Evolutionary conservation across 2,329 filamentous ascomycete species (phyloP).

Genomic region (Blastomyces gilchristii): DNA sequence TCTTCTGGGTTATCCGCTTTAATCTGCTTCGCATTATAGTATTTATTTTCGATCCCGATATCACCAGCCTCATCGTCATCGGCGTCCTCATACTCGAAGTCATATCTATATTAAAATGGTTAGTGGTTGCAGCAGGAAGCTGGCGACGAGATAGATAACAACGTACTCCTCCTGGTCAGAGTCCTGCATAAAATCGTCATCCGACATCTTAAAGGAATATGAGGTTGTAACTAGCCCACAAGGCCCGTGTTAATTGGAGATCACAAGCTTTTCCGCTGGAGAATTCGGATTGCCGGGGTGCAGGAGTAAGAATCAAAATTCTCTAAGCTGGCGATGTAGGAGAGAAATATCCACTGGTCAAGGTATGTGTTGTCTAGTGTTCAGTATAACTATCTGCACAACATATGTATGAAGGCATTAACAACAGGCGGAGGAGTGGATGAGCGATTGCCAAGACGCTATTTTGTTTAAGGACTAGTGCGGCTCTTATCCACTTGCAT

Average conservation of each 20-base stretch:
- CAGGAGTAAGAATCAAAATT: background rate
- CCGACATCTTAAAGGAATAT: conserved; percentile 50
- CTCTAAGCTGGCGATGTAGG: background rate
- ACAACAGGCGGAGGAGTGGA: background rate
- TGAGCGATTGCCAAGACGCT: background rate
- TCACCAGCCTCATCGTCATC: conserved; percentile 81
- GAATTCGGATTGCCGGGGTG: too few relatives aligned
- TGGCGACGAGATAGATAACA: background rate
- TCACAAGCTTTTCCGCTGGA: background rate
- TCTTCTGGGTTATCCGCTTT: conserved; percentile 78
- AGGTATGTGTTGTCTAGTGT: background rate
- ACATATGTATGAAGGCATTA: background rate
- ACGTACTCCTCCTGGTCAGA: conserved; percentile 72
- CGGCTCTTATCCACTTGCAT: background rate
- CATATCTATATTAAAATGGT: conserved; percentile 50
- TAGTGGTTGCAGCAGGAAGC: conserved; percentile 15
- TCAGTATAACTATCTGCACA: background rate
- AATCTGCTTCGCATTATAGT: conserved; percentile 98
- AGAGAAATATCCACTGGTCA: background rate
- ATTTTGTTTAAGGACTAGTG: background rate
- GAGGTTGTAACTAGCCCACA: background rate
- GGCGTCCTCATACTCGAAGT: conserved; percentile 95
- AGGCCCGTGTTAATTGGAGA: background rate
- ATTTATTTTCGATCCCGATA: conserved; percentile 97
- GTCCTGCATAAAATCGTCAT: conserved; percentile 89